Conservation (phyloP, 228 moss, liverwort and hornwort species). For the Sphagnum fallax region DNA sequence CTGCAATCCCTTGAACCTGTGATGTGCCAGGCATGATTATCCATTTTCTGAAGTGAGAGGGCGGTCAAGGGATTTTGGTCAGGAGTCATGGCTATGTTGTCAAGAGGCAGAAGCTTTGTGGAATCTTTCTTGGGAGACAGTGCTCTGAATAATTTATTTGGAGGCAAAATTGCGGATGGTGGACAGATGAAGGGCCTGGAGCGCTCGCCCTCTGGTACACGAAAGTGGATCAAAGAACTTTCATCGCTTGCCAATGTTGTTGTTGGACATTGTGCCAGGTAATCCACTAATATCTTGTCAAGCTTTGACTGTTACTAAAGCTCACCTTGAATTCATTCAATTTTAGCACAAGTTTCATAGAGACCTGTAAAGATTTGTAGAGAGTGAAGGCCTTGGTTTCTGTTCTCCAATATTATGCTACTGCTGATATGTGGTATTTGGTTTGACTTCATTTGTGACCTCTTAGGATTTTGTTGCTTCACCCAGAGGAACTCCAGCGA, state of each 20-base stretch:
- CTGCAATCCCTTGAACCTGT: too few species aligned
- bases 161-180: slow-evolving; percentile 28
- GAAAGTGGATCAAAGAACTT: slow-evolving; percentile 87
- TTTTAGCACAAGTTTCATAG: too few species aligned
- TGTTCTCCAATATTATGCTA: too few species aligned
- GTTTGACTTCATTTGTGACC: too few species aligned
- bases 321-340: neutral
- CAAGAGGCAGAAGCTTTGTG: slow-evolving; percentile 68
- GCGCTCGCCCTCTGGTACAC: slow-evolving; percentile 54
- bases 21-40: too few species aligned
- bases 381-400: too few species aligned
- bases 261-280: slow-evolving; percentile 89
- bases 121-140: slow-evolving; percentile 76
- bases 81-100: slow-evolving; percentile 56
- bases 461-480: slow-evolving; percentile 62
- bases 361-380: too few species aligned
- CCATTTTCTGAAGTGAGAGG: too few species aligned
- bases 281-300: neutral
- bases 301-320: neutral
- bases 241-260: slow-evolving; percentile 94
- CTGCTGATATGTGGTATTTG: too few species aligned
- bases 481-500: slow-evolving; percentile 83
- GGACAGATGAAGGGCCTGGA: slow-evolving; percentile 30
- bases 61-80: too few species aligned
- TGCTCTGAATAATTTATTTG: slow-evolving; percentile 64